Conservation (phyloP, 306 rosid species). For the Astragalus membranaceus region DNA sequence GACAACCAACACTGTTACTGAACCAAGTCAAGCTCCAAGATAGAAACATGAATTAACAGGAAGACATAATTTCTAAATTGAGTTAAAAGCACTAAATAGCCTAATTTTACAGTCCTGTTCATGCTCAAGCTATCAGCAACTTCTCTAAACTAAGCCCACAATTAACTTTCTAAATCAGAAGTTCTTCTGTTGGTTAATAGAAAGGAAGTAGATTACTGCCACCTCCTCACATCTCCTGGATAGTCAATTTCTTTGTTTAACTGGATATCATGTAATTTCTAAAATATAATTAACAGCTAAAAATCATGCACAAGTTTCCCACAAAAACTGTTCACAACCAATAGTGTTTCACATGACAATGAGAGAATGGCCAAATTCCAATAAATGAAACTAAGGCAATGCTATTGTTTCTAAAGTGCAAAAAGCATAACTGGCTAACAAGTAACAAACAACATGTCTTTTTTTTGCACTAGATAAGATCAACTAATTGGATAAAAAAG, state of each 20-base stretch:
- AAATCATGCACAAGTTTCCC: neutral
- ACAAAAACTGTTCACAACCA: neutral
- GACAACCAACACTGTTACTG: neutral
- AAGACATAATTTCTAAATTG: neutral
- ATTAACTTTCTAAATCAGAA: neutral
- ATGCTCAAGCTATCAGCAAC: neutral
- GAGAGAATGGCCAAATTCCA: conserved; percentile 4
- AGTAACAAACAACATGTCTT: no score
- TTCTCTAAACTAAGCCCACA: neutral
- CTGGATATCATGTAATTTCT: neutral
- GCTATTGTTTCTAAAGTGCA: neutral
- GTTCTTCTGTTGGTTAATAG: neutral
- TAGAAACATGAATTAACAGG: neutral
- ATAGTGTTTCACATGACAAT: neutral
- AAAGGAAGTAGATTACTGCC: neutral
- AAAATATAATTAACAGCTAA: neutral
- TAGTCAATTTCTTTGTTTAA: neutral
- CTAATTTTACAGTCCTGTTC: conserved; percentile 8
- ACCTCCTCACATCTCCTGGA: neutral
- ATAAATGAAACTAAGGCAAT: neutral
- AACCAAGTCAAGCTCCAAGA: neutral
- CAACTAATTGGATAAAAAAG: neutral
- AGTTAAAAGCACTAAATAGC: neutral
- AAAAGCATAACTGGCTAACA: neutral
- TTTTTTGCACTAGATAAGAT: neutral